Evolutionary conservation across 345 rosid species (phyloP), one percentile per base, ranked within the genome.

Genomic region (Pugionium dolabratum): DNA sequence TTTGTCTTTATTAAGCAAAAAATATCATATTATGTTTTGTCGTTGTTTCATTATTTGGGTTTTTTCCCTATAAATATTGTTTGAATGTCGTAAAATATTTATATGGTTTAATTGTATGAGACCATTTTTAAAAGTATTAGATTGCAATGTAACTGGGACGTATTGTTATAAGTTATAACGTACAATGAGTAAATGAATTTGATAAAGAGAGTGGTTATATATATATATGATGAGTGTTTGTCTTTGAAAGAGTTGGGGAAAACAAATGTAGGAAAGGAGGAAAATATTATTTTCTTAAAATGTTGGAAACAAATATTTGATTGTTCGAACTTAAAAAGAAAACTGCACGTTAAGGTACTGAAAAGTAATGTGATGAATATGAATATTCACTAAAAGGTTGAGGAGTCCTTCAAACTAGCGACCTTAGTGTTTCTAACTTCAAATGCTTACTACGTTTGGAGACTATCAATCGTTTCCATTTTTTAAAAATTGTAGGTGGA

Each of bases 11-110:
- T 49, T 39, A 43, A 63, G 57, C 39, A 51, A 62, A 58, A 56
- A 69, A 39, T 27, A 70, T 58, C 55, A 33, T 64, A 49, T 57
- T 72, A 35, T 72, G 51, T 49, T 44, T 51, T 48, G 66, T 72
- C 59, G 30, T 36, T 68, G 57, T 11, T 62, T 54, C 55, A 48
- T 58, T 68, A 18, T 42, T 58, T 25, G 30, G 30, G 25, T 1
- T 8, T 45, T 34, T 31, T 0, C 59, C 34, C 7, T 45, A 70
- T 35, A 45, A 42, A 41, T 41, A 49, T 60, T 62, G 55, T 36
- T 52, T 36, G 47, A 42, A 10, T 41, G 54, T 63, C 18, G 0
- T 18, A 18, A 18, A 18, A 18, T 18, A 18, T 18, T 18, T 18
- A 18, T 18, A 18, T 18, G 18, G 18, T 18, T 18, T 18, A 18